Evolutionary conservation across 345 rosid species (phyloP).

Genomic region (Ailanthus altissimus): DNA sequence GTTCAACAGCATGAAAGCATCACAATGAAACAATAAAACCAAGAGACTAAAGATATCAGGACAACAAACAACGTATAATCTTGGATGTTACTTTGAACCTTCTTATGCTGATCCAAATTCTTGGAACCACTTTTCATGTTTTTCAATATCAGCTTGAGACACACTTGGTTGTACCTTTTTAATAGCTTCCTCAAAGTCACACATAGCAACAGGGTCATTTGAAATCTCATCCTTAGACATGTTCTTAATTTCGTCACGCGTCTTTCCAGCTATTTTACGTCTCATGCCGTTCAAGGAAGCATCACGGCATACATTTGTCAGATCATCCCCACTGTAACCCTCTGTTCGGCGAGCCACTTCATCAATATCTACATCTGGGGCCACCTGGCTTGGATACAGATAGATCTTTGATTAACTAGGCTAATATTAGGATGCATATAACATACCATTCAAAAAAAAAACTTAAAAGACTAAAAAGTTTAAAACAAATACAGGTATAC

Average conservation of each 20-base stretch:
- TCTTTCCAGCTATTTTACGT: constrained; percentile 98
- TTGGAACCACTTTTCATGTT: constrained; percentile 94
- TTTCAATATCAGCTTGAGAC: constrained; percentile 85
- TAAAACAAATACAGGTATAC: background rate
- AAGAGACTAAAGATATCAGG: background rate
- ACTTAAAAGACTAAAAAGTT: background rate
- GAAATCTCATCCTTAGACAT: constrained; percentile 99
- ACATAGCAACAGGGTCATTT: constrained; percentile 96
- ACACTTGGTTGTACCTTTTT: constrained; percentile 94
- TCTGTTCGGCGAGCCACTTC: constrained; percentile 89
- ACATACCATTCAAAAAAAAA: background rate
- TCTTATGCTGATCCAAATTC: constrained; percentile 92
- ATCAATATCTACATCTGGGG: constrained; percentile 83
- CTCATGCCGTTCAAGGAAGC: constrained; percentile 99
- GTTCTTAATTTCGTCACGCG: constrained; percentile 96
- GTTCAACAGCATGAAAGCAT: background rate
- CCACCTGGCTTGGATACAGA: constrained; percentile 49
- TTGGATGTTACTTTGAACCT: background rate
- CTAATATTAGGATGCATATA: background rate
- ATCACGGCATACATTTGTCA: constrained; percentile 94
- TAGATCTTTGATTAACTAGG: background rate
- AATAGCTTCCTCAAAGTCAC: constrained; percentile 98
- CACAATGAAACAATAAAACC: constrained; percentile 1
- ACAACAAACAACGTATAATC: background rate
- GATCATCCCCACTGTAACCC: constrained; percentile 99